Evolutionary conservation across 768 basidiomycete species (phyloP).

Genomic region (Phanerochaete carnosa): DNA sequence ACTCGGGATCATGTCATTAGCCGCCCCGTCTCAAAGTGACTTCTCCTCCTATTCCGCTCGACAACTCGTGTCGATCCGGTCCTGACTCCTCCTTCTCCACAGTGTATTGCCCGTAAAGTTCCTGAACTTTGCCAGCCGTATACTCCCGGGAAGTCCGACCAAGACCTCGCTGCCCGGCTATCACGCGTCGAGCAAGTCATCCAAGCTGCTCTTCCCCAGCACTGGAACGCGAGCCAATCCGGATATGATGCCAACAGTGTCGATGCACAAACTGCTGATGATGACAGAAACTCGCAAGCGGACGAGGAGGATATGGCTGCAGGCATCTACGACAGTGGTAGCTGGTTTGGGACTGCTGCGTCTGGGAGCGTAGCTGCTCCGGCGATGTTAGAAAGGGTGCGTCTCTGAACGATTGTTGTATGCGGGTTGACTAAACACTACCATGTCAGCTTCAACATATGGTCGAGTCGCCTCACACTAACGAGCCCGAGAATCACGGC

Average conservation of each 20-base stretch:
- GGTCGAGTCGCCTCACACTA: conserved; percentile 26
- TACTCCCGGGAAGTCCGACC: conserved; percentile 82
- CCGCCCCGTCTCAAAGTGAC: conserved; percentile 8
- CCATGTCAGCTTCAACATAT: conserved; percentile 48
- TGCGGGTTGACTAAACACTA: conserved; percentile 5
- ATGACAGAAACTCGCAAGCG: conserved; percentile 66
- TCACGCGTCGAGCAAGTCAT: conserved; percentile 79
- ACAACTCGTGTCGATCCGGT: conserved; percentile 3
- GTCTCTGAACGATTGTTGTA: conserved; percentile 2
- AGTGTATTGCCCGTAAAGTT: conserved; percentile 85
- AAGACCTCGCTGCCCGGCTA: conserved; percentile 72
- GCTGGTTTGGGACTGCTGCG: conserved; percentile 83
- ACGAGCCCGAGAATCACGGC: neutral
- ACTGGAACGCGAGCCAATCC: conserved; percentile 43
- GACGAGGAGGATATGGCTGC: conserved; percentile 76
- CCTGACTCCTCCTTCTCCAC: conserved; percentile 11
- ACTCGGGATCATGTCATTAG: neutral
- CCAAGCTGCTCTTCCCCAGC: conserved; percentile 77
- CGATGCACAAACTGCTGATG: conserved; percentile 56
- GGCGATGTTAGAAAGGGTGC: conserved; percentile 76
- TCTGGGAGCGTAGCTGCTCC: conserved; percentile 81
- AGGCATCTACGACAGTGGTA: conserved; percentile 78
- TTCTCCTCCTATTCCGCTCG: conserved; percentile 1
- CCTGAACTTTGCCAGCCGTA: conserved; percentile 87
- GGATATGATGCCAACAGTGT: conserved; percentile 19